A percentile compares a stretch with the other conserved stretches of the same genome.
Evolutionary conservation across 345 rosid species (phyloP).

Genomic region (Ceriops decandra): DNA sequence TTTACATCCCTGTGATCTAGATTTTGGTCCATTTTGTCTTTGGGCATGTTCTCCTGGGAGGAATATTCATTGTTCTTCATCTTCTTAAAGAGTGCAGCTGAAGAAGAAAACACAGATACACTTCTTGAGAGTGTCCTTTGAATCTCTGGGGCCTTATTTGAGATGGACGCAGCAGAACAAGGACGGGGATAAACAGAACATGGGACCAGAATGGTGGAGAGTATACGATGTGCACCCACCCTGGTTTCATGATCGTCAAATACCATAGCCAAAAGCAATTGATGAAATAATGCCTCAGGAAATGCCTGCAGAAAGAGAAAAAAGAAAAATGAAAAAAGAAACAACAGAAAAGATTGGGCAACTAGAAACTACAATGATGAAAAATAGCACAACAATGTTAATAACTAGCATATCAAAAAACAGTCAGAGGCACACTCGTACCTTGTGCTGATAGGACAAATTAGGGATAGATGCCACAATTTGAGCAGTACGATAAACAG

Average conservation of each 20-base stretch:
- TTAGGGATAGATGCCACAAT: constrained; percentile 64
- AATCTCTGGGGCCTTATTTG: constrained; percentile 38
- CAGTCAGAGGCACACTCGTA: constrained; percentile 15
- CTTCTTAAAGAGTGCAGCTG: constrained; percentile 66
- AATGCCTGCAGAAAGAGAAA: constrained; percentile 42
- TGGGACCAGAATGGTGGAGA: constrained; percentile 69
- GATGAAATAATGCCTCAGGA: constrained; percentile 69
- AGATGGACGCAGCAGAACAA: constrained; percentile 22
- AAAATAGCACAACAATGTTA: neutral
- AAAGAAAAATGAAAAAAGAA: neutral
- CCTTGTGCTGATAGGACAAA: constrained; percentile 66
- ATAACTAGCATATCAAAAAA: neutral
- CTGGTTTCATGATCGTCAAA: constrained; percentile 59
- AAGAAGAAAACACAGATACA: constrained; percentile 68
- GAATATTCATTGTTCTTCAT: constrained; percentile 35
- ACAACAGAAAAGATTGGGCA: neutral
- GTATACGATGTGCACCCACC: constrained; percentile 65
- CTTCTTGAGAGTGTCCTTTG: constrained; percentile 67
- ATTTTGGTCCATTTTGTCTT: constrained; percentile 25
- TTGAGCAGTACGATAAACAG: constrained; percentile 65
- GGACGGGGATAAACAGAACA: constrained; percentile 54
- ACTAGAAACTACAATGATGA: neutral
- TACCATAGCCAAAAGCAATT: constrained; percentile 63
- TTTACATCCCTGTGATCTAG: constrained; percentile 26
- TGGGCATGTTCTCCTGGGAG: constrained; percentile 24